Evolutionary conservation across 2,329 filamentous ascomycete species (phyloP), one percentile per base, ranked within the genome.

Genomic region (Cyphellophora europaea): DNA sequence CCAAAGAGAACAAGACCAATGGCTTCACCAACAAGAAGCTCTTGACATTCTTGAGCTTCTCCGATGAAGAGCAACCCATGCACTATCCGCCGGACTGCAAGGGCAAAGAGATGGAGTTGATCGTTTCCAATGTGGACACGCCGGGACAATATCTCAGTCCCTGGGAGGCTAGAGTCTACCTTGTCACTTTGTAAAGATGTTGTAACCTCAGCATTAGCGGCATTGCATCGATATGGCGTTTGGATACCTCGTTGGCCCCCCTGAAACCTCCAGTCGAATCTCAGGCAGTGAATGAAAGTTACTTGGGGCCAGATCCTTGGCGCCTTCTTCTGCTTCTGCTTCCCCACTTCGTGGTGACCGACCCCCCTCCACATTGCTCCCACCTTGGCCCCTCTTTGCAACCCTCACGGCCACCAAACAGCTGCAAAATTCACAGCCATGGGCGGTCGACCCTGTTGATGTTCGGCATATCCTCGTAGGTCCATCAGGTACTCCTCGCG

Each of bases 1-100:
- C 69, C 2, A 50, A 50, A 35, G 72, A 63, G 6, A 59, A 57
- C 28, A 37, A 37, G 11, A 4, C 4, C 30, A 19, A 32, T 8
- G 31, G 32, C 11, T 35, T 38, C 13, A 37, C 40, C 13, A 23
- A 30, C 6, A 31, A 38, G 33, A 43, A 42, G 28, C 13, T 49
- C 13, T 27, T 49, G 10, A 43, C 48, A 6, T 43, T 47, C 15
- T 37, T 44, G 33, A 49, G 34, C 28, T 49, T 49, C 30, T 48
- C 47, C 6, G 38, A 49, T 25, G 32, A 47, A 12, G 32, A 30
- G 12, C 36, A 49, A 32, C 45, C 43, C 11, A 14, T 48, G 32
- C 43, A 48, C 19, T 43, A 41, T 27, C 47, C 47, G 11, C 30
- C 15, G 13, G 35, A 34, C 4, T 17, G 48, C 34, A 39, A 43